Evolutionary conservation across 108 stramenopile species (phyloP).

Genomic region (Nitzschia sp.): DNA sequence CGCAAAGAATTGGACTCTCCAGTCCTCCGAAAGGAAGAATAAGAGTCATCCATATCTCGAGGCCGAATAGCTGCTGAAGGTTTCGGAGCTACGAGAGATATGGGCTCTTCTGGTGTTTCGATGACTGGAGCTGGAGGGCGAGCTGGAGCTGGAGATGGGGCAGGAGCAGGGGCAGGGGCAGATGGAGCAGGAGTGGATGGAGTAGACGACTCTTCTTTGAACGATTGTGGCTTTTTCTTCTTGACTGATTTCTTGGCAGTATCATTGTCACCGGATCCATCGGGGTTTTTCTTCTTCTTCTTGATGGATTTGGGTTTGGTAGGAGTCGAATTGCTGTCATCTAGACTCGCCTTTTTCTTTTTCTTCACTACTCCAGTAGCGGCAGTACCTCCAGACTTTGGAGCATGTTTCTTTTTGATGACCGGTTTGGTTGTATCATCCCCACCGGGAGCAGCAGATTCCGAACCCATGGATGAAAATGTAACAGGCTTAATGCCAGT

Average conservation of each 20-base stretch:
- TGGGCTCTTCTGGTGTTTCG: background rate
- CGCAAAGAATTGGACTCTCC: background rate
- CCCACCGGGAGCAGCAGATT: too few species aligned
- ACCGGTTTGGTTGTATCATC: too few species aligned
- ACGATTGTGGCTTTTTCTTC: background rate
- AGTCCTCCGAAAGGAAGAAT: background rate
- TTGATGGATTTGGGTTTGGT: conserved; percentile 11
- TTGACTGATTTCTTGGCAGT: background rate
- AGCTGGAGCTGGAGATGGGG: too few species aligned
- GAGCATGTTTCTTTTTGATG: too few species aligned
- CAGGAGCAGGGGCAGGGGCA: background rate
- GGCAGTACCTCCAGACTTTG: background rate
- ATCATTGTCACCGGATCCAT: background rate
- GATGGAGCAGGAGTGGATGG: background rate
- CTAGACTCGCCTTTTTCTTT: background rate
- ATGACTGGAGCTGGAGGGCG: background rate
- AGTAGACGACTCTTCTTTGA: background rate
- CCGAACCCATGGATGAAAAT: too few species aligned
- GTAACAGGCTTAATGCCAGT: too few species aligned
- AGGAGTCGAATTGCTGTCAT: background rate
- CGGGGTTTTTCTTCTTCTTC: background rate
- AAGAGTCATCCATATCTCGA: background rate
- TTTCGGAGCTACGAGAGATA: background rate
- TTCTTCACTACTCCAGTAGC: background rate
- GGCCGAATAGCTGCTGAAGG: background rate